These are phyloP conservation scores for Agrostemma githago DNA, from an alignment of 148 eudicot species.

Conservation along the genomic window DNA sequence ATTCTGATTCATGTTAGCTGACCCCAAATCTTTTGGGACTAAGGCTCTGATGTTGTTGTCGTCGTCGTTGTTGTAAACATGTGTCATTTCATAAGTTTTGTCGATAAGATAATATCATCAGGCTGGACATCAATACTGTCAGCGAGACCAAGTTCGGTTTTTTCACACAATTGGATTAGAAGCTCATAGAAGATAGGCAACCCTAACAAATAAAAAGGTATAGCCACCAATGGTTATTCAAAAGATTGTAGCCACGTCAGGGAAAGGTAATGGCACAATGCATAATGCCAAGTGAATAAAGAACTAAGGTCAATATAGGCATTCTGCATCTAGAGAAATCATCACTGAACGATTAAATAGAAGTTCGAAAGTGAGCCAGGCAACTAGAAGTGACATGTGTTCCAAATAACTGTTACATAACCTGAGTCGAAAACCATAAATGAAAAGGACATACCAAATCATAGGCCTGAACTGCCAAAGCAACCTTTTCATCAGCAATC, in stretches of 20 bases:
- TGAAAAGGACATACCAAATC: constrained; percentile 54
- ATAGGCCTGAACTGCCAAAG: constrained; percentile 85
- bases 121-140: no score
- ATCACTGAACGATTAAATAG: background rate
- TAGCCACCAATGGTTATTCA: background rate
- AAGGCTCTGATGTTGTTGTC: no score
- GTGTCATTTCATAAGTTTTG: background rate
- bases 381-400: background rate
- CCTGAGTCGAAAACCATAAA: no score
- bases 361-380: background rate
- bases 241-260: background rate
- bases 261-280: background rate
- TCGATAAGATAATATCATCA: background rate
- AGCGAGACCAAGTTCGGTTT: background rate
- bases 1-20: no score
- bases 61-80: no score
- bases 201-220: background rate
- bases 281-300: background rate
- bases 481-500: constrained; percentile 98
- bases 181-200: background rate
- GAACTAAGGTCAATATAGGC: background rate
- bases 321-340: background rate
- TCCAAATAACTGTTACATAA: no score
- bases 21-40: no score
- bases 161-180: background rate